These are phyloP conservation scores for Trametes maxima DNA, from an alignment of 768 basidiomycete species.

Conservation along the genomic window DNA sequence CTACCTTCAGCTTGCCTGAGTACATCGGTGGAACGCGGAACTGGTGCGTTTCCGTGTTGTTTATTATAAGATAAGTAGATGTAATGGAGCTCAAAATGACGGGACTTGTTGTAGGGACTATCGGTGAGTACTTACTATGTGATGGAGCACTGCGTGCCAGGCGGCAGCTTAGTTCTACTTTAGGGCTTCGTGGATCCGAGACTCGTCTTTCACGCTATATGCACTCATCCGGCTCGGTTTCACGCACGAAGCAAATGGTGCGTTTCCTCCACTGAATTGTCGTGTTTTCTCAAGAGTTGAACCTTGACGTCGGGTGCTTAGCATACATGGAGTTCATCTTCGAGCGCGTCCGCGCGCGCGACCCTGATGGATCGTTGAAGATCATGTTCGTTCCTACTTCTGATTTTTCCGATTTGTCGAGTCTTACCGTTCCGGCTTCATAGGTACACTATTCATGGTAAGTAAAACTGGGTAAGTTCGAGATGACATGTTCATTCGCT, in stretches of 20 bases:
- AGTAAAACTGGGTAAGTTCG: neutral
- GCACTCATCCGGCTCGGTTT: constrained; percentile 93
- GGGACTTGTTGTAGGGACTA: constrained; percentile 23
- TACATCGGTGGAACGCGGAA: constrained; percentile 89
- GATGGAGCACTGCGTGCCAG: neutral
- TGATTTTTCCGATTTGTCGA: neutral
- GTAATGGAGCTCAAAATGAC: too few relatives aligned
- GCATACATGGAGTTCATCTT: constrained; percentile 94
- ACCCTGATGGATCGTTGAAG: constrained; percentile 89
- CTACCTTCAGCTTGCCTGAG: constrained; percentile 93
- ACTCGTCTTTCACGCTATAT: constrained; percentile 94
- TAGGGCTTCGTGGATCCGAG: constrained; percentile 90
- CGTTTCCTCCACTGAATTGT: neutral
- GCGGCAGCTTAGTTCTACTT: neutral
- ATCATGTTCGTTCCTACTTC: constrained; percentile 66
- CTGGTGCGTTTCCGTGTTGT: constrained; percentile 53
- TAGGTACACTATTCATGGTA: constrained; percentile 88
- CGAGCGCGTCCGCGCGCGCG: constrained; percentile 77
- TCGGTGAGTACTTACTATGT: neutral
- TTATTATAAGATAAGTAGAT: too few relatives aligned
- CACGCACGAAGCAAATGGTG: constrained; percentile 88
- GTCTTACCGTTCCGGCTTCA: too few relatives aligned
- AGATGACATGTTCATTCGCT: too few relatives aligned
- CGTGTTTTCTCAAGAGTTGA: neutral
- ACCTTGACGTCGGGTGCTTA: constrained; percentile 29